Evolutionary conservation across 148 eudicot genomes (phyloP).

Genomic region (Rhododendron vialii): DNA sequence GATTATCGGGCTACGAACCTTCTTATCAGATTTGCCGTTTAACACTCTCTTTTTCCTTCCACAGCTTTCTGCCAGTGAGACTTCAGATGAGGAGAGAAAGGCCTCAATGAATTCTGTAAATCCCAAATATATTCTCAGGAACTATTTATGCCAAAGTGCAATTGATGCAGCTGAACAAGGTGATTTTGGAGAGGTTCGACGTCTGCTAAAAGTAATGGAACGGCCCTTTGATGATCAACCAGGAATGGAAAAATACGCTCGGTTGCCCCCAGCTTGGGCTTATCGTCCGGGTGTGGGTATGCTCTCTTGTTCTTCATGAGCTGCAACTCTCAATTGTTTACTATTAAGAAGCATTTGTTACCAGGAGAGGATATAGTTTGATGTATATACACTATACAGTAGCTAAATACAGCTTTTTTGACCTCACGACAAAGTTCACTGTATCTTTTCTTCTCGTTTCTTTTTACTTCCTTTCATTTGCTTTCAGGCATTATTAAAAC

Average conservation of each 20-base stretch:
- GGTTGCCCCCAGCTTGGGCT: conserved; percentile 98
- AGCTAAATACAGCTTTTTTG: neutral
- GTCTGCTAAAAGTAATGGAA: conserved; percentile 72
- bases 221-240: conserved; percentile 91
- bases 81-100: conserved; percentile 81
- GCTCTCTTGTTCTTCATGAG: conserved; percentile 95
- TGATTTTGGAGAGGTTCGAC: conserved; percentile 74
- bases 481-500: neutral
- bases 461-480: neutral
- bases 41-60: neutral
- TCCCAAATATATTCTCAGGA: conserved; percentile 85
- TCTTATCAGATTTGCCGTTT: neutral
- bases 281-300: conserved; percentile 96
- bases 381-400: conserved; percentile 10
- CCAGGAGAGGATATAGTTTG: neutral
- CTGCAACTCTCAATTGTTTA: neutral
- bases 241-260: conserved; percentile 95
- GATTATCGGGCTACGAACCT: neutral
- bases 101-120: conserved; percentile 75
- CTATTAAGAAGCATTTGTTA: neutral
- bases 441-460: neutral
- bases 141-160: conserved; percentile 89
- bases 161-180: conserved; percentile 94
- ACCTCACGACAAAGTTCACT: neutral
- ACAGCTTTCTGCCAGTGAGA: conserved; percentile 61